Percentiles rank a stretch among this genome's conserved stretches.
These are phyloP conservation scores for Cadophora luteo-olivacea DNA, from an alignment of 2,329 filamentous ascomycete genomes.

Conservation along the genomic window DNA sequence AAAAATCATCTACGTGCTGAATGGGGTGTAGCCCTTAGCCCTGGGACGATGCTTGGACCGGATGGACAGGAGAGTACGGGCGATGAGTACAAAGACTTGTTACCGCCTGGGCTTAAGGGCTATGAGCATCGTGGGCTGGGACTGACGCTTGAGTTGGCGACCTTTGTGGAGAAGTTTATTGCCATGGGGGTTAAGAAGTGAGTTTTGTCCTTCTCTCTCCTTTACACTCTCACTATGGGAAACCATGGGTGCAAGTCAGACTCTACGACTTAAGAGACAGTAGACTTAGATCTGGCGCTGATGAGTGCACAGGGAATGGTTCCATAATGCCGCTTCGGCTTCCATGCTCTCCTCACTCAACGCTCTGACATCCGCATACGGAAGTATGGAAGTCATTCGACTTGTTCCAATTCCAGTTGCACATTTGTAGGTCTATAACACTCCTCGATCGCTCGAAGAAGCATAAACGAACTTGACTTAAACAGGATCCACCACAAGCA, in stretches of 20 bases:
- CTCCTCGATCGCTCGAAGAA: constrained; percentile 28
- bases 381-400: constrained; percentile 69
- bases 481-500: constrained; percentile 67
- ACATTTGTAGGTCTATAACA: constrained; percentile 53
- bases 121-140: constrained; percentile 65
- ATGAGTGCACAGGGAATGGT: constrained; percentile 54
- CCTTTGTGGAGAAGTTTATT: constrained; percentile 66
- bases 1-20: constrained; percentile 70
- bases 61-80: constrained; percentile 44
- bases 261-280: no score
- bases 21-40: constrained; percentile 56
- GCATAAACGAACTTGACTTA: constrained; percentile 8
- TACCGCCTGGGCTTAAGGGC: constrained; percentile 56
- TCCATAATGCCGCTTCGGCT: constrained; percentile 63
- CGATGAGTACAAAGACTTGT: constrained; percentile 56
- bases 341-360: constrained; percentile 65
- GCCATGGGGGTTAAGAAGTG: constrained; percentile 56
- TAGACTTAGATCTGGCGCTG: neutral
- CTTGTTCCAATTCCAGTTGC: constrained; percentile 69
- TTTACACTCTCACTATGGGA: no score
- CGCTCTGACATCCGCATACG: constrained; percentile 62
- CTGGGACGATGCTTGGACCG: constrained; percentile 41
- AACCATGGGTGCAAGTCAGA: no score
- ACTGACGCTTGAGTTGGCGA: constrained; percentile 64
- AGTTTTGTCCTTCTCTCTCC: constrained; percentile 15